Evolutionary conservation across 106 monocot genomes (phyloP), one percentile per base, ranked within the genome.

Genomic region (Dioscorea zingiberensis): DNA sequence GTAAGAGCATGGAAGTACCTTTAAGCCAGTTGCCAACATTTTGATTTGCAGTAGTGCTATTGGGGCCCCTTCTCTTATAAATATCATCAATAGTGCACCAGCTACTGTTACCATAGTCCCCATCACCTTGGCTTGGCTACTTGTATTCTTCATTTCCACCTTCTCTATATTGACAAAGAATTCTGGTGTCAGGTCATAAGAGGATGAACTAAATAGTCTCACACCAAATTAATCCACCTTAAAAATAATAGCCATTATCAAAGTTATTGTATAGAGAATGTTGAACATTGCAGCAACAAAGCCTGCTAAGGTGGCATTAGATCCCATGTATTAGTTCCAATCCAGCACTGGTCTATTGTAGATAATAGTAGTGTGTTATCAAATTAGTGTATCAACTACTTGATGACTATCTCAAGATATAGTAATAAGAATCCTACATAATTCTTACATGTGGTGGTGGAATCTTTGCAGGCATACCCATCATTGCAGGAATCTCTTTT

Each of bases 211-310:
- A n/a, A n/a, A n/a, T n/a, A n/a, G n/a, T n/a, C n/a, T n/a, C n/a
- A n/a, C n/a, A n/a, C n/a, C n/a, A n/a, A n/a, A n/a, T n/a, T n/a
- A n/a, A n/a, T n/a, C n/a, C n/a, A n/a, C n/a, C 92, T 84, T 71
- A 0, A 93, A 71, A 19, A 88, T 3, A 26, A 81, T 17, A 47
- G 93, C 93, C 27, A 86, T 58, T 24, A 93, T 28, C 48, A 94
- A 94, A 17, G 94, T 94, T 3, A 94, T 57, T 13, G 94, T 81
- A 4, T 86, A 89, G 44, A 94, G 84, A 26, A 94, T 82, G 76
- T 94, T 94, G 27, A 63, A 59, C 53, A 94, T 13, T 3, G 89
- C 86, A 0, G 89, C 46, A 0, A 83, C 73, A 44, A 84, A 94
- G 63, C 86, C 68, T 5, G 94, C 86, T 1, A 86, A 86, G 16